phyloP scores from a whole-genome alignment of 305 asterid genomes.

The Rubia tinctorum region DNA sequence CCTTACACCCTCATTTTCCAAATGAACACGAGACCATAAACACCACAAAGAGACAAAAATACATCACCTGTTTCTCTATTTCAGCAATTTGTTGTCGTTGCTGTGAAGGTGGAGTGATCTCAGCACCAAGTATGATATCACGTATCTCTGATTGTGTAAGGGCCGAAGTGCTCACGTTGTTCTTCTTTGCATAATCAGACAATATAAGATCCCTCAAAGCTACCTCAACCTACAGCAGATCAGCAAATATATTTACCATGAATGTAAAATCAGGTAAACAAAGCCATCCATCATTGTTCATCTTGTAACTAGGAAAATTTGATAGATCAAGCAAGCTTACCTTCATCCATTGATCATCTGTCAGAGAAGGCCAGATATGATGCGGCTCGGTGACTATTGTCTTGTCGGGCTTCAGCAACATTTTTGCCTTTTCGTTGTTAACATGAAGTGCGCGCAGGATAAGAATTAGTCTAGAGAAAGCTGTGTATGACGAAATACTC shows the following conservation, averaged over 20 bases:
- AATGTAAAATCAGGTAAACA: background rate
- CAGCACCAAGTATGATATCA: constrained; percentile 99
- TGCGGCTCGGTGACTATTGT: constrained; percentile 91
- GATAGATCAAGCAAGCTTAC: constrained; percentile 31
- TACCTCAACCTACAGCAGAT: constrained; percentile 80
- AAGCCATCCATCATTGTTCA: background rate
- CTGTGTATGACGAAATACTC: constrained; percentile 95
- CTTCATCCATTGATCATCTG: constrained; percentile 99
- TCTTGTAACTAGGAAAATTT: background rate
- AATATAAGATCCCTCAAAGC: constrained; percentile 95
- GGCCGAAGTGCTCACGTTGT: constrained; percentile 98
- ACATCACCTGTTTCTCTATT: constrained; percentile 87
- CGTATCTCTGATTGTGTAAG: constrained; percentile 96
- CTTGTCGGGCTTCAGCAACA: constrained; percentile 99
- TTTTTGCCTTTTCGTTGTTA: constrained; percentile 96
- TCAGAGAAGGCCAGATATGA: constrained; percentile 97
- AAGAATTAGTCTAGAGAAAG: constrained; percentile 92
- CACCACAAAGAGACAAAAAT: background rate
- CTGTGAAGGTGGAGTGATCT: constrained; percentile 98
- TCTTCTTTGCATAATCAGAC: constrained; percentile 98
- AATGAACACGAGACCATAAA: background rate
- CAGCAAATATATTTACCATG: background rate
- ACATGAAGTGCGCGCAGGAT: constrained; percentile 97
- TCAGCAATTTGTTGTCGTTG: constrained; percentile 99
- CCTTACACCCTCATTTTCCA: background rate